Evolutionary conservation across 495 filamentous ascomycete species (phyloP), one percentile per base, ranked within the genome.

Genomic region (Penicillium tannophilum): DNA sequence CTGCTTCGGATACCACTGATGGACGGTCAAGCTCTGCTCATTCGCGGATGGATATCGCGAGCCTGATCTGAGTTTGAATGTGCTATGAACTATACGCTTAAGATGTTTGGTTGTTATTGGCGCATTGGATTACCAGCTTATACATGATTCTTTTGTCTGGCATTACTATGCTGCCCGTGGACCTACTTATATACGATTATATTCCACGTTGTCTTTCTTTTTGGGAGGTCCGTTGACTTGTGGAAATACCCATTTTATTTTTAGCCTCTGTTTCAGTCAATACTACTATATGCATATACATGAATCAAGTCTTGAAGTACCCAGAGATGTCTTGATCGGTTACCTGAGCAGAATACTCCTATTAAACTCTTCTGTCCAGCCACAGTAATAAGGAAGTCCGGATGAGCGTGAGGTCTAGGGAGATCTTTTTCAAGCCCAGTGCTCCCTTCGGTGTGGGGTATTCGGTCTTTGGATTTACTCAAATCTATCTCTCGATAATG

Each of bases 1-100:
- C 73, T 7, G 52, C 74, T 8, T 74, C 77, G 42, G 74, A 76
- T 35, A 68, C 72, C 20, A 70, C 72, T n/a, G 67, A 79, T 7
- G 66, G 60, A 33, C 72, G 62, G 47, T 63, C 74, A 7, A 74
- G 57, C 46, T 72, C 72, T 52, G 65, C 73, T 35, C 74, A 77
- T 61, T 83, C 82, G 67, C 80, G 89, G 59, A 90, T 92, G 73
- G 90, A 87, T 59, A 92, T 92, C 65, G 88, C 89, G 39, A 91
- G 89, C 70, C 91, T 92, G 52, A 91, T 92, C 23, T 78, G 52
- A 74, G 12, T 47, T 14, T 47, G 44, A 23, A 4, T 4, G 14
- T 47, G 33, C 8, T 36, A 10, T 36, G 12, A 36, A 10, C 33
- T 36, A 3, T 12, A 36, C 6, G 6, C 12, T 36, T 36, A 14